These are phyloP conservation scores for Bruguiera gymnorhiza DNA, from an alignment of 345 rosid genomes.

Conservation along the genomic window DNA sequence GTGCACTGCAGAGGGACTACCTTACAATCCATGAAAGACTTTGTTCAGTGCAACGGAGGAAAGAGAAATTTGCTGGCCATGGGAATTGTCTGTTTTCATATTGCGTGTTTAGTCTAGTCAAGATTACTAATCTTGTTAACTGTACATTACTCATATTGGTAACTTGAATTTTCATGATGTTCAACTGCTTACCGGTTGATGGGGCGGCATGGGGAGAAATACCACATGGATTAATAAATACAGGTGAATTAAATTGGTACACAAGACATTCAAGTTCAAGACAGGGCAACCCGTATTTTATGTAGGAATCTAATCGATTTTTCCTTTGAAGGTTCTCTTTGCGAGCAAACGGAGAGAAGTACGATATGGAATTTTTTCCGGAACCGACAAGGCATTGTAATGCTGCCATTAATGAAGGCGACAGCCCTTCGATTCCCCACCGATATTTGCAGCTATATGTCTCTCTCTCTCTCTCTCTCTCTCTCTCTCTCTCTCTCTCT, in stretches of 20 bases:
- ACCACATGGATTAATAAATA: constrained; percentile 18
- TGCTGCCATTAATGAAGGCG: constrained; percentile 82
- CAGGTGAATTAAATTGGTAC: constrained; percentile 7
- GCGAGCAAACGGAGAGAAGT: not conserved
- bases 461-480: constrained; percentile 35
- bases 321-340: not conserved
- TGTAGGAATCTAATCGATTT: not conserved
- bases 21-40: constrained; percentile 5
- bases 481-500: not conserved
- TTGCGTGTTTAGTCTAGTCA: constrained; percentile 58
- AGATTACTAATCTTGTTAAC: constrained; percentile 39
- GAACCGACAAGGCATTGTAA: constrained; percentile 75
- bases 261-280: not conserved
- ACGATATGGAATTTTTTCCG: constrained; percentile 12
- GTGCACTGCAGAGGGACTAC: constrained; percentile 50
- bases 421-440: constrained; percentile 72
- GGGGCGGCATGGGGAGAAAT: constrained; percentile 6
- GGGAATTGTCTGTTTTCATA: constrained; percentile 34
- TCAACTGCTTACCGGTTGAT: constrained; percentile 12
- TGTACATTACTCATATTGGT: constrained; percentile 42
- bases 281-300: not conserved
- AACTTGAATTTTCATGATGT: constrained; percentile 40
- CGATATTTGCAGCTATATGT: constrained; percentile 58
- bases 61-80: not conserved
- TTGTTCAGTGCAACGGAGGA: constrained; percentile 23